phyloP scores from a whole-genome alignment of 208 protist genomes.

The Polymyxa betae region DNA sequence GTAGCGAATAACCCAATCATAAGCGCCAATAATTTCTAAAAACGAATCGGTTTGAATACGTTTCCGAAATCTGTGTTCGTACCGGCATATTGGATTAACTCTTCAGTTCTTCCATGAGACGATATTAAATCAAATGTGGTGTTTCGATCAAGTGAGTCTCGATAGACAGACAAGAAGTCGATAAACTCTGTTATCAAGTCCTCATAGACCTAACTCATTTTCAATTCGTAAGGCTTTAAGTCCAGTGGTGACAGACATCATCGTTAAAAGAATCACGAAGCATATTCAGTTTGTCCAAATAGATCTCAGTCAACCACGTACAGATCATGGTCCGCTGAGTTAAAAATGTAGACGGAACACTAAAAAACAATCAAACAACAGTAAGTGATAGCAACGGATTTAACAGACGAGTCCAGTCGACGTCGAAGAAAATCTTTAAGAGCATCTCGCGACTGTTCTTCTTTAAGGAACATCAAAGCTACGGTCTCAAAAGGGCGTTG shows the following conservation, averaged over 20 bases:
- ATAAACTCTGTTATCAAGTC: constrained; percentile 30
- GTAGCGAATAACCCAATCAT: constrained; percentile 38
- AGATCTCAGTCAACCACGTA: constrained; percentile 39
- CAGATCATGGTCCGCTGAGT: constrained; percentile 44
- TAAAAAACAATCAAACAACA: background rate
- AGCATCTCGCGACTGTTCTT: background rate
- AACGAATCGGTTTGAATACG: background rate
- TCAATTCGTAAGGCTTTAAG: background rate
- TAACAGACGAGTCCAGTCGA: background rate
- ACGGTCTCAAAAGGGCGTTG: constrained; percentile 21
- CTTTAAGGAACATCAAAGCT: background rate
- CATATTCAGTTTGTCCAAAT: constrained; percentile 14
- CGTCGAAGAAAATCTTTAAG: constrained; percentile 37
- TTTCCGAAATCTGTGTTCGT: background rate
- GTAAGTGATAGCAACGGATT: background rate
- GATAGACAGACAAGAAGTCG: constrained; percentile 39
- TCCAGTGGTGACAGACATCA: background rate
- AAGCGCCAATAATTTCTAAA: constrained; percentile 43
- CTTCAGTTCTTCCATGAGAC: background rate
- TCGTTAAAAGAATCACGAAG: background rate
- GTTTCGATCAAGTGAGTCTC: background rate
- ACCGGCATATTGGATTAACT: background rate
- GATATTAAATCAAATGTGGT: constrained; percentile 48
- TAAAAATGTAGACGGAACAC: background rate
- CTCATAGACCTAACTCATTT: background rate